phyloP scores from a whole-genome alignment of 2,329 filamentous ascomycete genomes.

The Neoascochyta sp. region DNA sequence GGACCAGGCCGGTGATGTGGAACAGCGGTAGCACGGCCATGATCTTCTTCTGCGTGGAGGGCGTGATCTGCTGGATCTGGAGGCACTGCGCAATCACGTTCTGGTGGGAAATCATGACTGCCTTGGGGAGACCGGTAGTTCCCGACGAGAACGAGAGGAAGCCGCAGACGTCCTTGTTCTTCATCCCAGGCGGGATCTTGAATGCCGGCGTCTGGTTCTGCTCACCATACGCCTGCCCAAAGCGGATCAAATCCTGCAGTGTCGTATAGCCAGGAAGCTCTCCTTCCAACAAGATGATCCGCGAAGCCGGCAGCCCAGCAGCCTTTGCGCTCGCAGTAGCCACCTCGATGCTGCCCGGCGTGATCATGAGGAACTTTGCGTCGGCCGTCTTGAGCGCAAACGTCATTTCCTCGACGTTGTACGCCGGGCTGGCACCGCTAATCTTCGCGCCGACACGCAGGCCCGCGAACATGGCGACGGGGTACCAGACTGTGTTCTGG shows the following conservation, averaged over 20 bases:
- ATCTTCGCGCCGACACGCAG: conserved; percentile 56
- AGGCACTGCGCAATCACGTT: conserved; percentile 55
- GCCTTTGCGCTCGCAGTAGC: conserved; percentile 53
- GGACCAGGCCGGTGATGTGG: conserved; percentile 37
- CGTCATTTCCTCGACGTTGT: conserved; percentile 65
- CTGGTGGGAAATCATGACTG: conserved; percentile 36
- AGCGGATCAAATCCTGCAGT: conserved; percentile 45
- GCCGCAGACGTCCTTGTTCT: conserved; percentile 55
- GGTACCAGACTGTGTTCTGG: conserved; percentile 65
- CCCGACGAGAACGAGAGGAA: conserved; percentile 43
- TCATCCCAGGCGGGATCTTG: conserved; percentile 51
- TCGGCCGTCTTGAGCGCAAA: conserved; percentile 59
- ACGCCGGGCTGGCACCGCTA: conserved; percentile 61
- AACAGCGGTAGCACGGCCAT: conserved; percentile 35
- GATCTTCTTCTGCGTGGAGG: conserved; percentile 41
- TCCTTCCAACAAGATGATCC: conserved; percentile 57
- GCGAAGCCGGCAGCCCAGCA: conserved; percentile 51
- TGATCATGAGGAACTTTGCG: conserved; percentile 57
- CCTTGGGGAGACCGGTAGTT: conserved; percentile 39
- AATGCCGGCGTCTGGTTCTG: conserved; percentile 47
- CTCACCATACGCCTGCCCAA: conserved; percentile 43
- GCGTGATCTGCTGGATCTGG: conserved; percentile 47
- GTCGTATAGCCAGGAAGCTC: conserved; percentile 49
- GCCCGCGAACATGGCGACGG: conserved; percentile 58
- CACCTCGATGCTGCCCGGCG: conserved; percentile 53